Base-by-base conservation (phyloP, 148 eudicot genomes). In the Fallopia convolvulus region DNA sequence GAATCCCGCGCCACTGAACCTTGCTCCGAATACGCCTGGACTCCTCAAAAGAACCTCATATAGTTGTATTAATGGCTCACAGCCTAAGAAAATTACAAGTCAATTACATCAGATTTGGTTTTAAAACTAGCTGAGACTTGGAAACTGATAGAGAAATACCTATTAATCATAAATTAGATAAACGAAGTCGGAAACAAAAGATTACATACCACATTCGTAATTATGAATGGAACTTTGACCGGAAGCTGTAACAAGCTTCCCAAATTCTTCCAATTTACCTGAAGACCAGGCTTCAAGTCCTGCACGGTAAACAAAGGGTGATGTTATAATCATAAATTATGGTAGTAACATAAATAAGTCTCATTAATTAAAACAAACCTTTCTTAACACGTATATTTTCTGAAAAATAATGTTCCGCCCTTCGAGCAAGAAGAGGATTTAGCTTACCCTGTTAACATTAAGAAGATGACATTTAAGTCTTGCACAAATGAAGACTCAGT, bases 1-100 rank as follows among this genome's bases (percentile, higher is more conserved):
- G 79, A 96, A 96, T 32, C 99, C 99, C 63, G 99, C 99, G 26
- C 99, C 98, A 72, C 99, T 96, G 78, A 96, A 96, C 72, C 99
- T 87, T 21, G 98, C 94, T 70, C 99, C 99, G 30, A 77, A 84
- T 2, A 96, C 90, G 2, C 97, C 98, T 0, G 93, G 99, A 77
- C 95, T 93, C 80, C 78, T 88, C 47, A 88, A 11, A 79, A 96
- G 94, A 39, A 91, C 83, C 87, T 96, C 90, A 15, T 91, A 90
- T 8, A 96, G 85, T 80, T 91, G 93, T 77, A 91, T 96, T 46
- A 96, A 85, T 75, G 99, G 97, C 75, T 90, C 90, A 58, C 98
- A 93, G 49, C 97, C 99, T 92, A 85, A 73, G 81, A 21, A n/a
- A 14, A 60, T 32, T 17, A 41, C 44, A 68, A 36, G 44, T 13